Evolutionary conservation across 2,329 filamentous ascomycete genomes (phyloP).

Genomic region (Lachnellula hyalina): DNA sequence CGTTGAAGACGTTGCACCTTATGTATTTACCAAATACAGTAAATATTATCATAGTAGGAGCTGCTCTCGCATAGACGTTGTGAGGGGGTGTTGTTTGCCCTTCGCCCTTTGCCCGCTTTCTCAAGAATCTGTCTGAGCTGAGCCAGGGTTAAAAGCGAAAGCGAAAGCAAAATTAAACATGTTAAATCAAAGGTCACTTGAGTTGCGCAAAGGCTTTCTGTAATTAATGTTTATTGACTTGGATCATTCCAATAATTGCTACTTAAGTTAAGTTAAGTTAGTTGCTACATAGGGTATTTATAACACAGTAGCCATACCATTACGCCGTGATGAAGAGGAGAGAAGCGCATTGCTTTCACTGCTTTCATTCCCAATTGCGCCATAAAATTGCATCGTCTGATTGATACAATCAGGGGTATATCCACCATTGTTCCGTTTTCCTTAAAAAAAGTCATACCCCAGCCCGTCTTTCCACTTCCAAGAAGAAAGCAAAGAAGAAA

Average conservation of each 20-base stretch:
- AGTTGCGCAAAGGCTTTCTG: no score
- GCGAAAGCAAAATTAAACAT: no score
- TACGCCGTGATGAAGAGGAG: neutral
- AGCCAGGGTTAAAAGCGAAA: no score
- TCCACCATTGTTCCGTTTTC: neutral
- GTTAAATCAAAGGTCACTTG: no score
- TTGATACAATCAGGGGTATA: neutral
- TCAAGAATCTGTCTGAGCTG: no score
- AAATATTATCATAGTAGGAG: no score
- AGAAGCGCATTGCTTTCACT: neutral
- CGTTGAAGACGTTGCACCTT: no score
- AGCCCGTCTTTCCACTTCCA: neutral
- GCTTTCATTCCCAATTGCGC: neutral
- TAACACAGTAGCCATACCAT: neutral
- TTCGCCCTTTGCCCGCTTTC: no score
- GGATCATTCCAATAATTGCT: neutral
- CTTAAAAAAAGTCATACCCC: neutral
- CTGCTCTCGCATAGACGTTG: no score
- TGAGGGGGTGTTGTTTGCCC: no score
- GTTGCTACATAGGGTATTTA: neutral
- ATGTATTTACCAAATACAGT: no score
- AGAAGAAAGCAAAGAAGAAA: neutral
- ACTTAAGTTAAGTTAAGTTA: neutral
- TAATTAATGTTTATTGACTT: neutral
- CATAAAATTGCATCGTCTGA: neutral